Evolutionary conservation across 805 yeast genomes (phyloP).

Genomic region (Schizosaccharomyces lindneri): DNA sequence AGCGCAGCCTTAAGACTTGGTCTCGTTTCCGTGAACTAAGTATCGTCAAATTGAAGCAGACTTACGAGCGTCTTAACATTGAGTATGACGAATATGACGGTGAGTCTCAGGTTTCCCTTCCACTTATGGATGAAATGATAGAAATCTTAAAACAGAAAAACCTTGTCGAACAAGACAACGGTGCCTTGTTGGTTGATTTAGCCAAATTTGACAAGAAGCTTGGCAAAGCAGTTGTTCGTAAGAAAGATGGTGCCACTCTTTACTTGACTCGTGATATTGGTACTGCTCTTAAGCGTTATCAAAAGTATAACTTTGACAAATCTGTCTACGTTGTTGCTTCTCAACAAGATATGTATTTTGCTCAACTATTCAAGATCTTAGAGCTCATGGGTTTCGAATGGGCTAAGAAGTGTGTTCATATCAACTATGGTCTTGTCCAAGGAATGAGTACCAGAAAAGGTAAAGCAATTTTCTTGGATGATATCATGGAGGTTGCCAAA

Average conservation of each 20-base stretch:
- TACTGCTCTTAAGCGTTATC: slow-evolving; percentile 78
- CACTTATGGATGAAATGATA: slow-evolving; percentile 40
- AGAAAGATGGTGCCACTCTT: slow-evolving; percentile 83
- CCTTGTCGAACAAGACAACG: slow-evolving; percentile 62
- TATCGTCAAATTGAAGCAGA: slow-evolving; percentile 59
- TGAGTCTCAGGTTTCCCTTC: slow-evolving; percentile 74
- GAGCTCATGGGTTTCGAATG: slow-evolving; percentile 75
- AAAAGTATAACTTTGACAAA: slow-evolving; percentile 67
- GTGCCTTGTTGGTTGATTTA: slow-evolving; percentile 73
- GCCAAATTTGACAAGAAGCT: slow-evolving; percentile 67
- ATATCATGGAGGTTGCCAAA: slow-evolving; percentile 76
- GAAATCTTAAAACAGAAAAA: slow-evolving; percentile 38
- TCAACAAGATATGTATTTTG: slow-evolving; percentile 85
- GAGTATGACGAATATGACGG: slow-evolving; percentile 76
- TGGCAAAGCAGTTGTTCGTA: slow-evolving; percentile 79
- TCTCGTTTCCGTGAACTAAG: slow-evolving; percentile 70
- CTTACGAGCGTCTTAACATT: slow-evolving; percentile 82
- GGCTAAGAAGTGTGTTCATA: slow-evolving; percentile 58
- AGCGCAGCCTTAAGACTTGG: slow-evolving; percentile 56
- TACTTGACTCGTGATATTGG: slow-evolving; percentile 92
- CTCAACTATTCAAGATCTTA: slow-evolving; percentile 82
- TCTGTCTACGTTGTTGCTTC: slow-evolving; percentile 88
- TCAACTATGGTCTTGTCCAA: slow-evolving; percentile 90
- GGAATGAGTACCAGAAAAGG: slow-evolving; percentile 98
- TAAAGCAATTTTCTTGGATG: slow-evolving; percentile 91